A percentile compares a stretch with the other conserved stretches of the same genome.
These are phyloP conservation scores for Entonaema liquescens DNA, from an alignment of 495 filamentous ascomycete species.

Conservation along the genomic window DNA sequence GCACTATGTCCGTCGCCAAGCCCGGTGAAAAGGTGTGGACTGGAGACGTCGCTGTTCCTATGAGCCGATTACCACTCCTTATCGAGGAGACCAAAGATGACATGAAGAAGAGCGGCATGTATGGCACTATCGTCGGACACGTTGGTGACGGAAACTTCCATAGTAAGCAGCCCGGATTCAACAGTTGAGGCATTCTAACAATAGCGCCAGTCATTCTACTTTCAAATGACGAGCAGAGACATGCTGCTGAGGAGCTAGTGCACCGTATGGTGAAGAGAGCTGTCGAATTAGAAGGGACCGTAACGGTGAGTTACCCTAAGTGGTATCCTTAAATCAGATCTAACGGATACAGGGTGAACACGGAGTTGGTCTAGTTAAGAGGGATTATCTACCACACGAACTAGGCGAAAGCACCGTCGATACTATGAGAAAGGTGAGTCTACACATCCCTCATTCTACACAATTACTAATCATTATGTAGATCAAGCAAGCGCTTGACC, in stretches of 20 bases:
- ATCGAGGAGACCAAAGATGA: slow-evolving; percentile 83
- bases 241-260: slow-evolving; percentile 72
- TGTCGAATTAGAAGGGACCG: slow-evolving; percentile 83
- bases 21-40: slow-evolving; percentile 79
- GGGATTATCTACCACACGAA: slow-evolving; percentile 81
- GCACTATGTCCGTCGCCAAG: slow-evolving; percentile 65
- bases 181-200: slow-evolving; percentile 23
- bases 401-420: slow-evolving; percentile 77
- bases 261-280: slow-evolving; percentile 86
- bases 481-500: slow-evolving; percentile 79
- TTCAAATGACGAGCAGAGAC: slow-evolving; percentile 72
- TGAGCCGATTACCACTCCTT: slow-evolving; percentile 74
- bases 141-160: slow-evolving; percentile 90
- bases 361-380: slow-evolving; percentile 81
- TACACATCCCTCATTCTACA: background rate
- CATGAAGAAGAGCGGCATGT: slow-evolving; percentile 69
- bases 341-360: slow-evolving; percentile 68
- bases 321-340: background rate
- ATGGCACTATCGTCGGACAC: slow-evolving; percentile 80
- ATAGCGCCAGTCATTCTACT: slow-evolving; percentile 67
- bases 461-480: slow-evolving; percentile 31
- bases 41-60: slow-evolving; percentile 83
- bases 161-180: slow-evolving; percentile 50
- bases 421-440: slow-evolving; percentile 75
- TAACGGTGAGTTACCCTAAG: slow-evolving; percentile 60